Base-by-base conservation (phyloP, 2,329 filamentous ascomycete genomes). In the Diaporthe citrichinensis region DNA sequence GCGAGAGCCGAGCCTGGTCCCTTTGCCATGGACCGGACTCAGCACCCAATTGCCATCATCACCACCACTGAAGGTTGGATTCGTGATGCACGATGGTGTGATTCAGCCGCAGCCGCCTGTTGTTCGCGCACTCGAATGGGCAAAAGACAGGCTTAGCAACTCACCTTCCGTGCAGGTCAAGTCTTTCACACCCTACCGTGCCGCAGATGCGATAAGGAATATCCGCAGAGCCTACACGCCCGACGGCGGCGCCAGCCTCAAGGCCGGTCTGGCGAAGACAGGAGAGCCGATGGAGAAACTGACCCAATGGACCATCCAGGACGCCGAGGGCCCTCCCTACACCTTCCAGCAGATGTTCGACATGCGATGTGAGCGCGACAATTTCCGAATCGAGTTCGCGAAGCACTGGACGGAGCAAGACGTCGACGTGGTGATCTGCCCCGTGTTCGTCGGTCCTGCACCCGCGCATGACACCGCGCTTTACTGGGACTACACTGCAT, bases 211-310 rank as follows among this genome's bases (percentile, higher is more conserved):
- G 0, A 82, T 79, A 76, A 46, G 55, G 0, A 81, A 78, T 78
- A 84, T 87, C 77, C 77, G 82, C 65, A 77, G 77, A 4, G 84
- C 87, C 17, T 89, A 89, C 81, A 89, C 85, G 80, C 87, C 88
- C 0, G 87, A 88, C 36, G 85, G 85, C 20, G 86, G 82, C 3
- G 77, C 76, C 55, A 73, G 77, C 44, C 77, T 83, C 68, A 81
- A 81, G 71, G 80, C 79, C 2, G 78, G 81, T 25, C 81, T 89
- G 41, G 77, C 77, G 0, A 77, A 80, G 14, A 81, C 84, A 0
- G 85, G 84, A 12, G 88, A 90, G 77, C 87, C 88, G 0, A 77
- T 84, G n/a, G 84, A 85, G 15, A 80, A 84, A 0, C 80, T 89
- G 2, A 88, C 84, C 10, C 78, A 87, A 73, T 87, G 84, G 84